Evolutionary conservation across 495 filamentous ascomycete species (phyloP), one percentile per base, ranked within the genome.

Genomic region (Tetracladium setigerum): DNA sequence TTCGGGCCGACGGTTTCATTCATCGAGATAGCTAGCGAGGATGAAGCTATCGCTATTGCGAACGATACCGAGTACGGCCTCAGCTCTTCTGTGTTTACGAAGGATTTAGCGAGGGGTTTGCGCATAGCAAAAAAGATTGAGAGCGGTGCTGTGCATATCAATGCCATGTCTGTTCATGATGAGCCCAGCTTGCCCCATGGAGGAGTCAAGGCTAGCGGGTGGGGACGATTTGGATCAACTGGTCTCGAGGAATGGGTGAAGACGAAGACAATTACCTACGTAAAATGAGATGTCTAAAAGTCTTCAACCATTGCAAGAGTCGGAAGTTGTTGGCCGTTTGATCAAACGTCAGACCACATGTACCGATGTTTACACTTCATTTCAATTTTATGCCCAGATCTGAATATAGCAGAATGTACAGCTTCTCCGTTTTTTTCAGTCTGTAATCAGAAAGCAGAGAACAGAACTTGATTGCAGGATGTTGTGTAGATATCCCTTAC

Each of bases 81-180:
- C 5, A 79, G 79, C 3, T 81, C 86, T 4, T 86, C 87, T n/a
- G 82, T 97, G 36, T 95, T 95, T 63, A 94, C 89, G 2, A 79
- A 79, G 61, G 76, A 95, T 55, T 59, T 92, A 50, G 81, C 83
- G 44, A 65, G 76, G 54, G 89, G 82, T 12, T 77, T 95, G 56
- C 75, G 83, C 40, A 69, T 95, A 27, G 80, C 89, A 38, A 82
- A 75, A 60, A 69, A 78, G 59, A 78, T 95, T 36, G 79, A 91
- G 65, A 82, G 83, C 10, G 91, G 91, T 19, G 84, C 84, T 18
- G 85, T 96, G 22, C 89, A 95, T 61, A 90, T 95, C 59, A 96
- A 96, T 62, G 73, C 69, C 30, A 81, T 89, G 77, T 87, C 81
- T 2, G 73, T 95, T 1, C 88, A 95, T 58, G 90, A 96, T 51